phyloP scores from a whole-genome alignment of 116 monocot genomes.

The Iris pallida region DNA sequence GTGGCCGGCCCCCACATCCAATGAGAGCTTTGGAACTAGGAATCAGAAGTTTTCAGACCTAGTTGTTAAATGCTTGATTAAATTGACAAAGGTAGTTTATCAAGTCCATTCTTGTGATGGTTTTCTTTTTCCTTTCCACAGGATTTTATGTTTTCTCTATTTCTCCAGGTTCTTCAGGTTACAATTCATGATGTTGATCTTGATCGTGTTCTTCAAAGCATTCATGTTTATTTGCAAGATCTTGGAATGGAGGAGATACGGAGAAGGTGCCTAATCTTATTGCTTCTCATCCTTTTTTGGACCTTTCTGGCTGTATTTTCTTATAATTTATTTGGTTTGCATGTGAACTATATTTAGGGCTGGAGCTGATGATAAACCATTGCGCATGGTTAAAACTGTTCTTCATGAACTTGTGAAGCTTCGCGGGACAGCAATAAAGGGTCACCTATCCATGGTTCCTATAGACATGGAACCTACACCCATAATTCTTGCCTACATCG shows the following conservation, averaged over 20 bases:
- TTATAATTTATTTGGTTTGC: constrained; percentile 1
- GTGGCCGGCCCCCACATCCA: constrained; percentile 81
- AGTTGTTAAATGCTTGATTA: constrained; percentile 98
- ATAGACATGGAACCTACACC: constrained; percentile 97
- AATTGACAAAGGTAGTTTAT: constrained; percentile 76
- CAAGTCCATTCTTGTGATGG: background rate
- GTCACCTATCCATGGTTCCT: constrained; percentile 98
- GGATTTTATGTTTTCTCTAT: background rate
- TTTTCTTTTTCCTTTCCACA: background rate
- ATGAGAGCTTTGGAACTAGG: constrained; percentile 50
- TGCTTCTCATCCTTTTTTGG: background rate
- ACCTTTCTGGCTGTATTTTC: background rate
- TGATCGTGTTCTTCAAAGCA: constrained; percentile 91
- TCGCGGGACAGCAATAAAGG: constrained; percentile 95
- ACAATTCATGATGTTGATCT: constrained; percentile 97
- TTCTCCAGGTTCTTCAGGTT: constrained; percentile 74
- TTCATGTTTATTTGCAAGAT: constrained; percentile 98
- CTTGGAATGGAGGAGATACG: constrained; percentile 99
- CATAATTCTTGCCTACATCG: constrained; percentile 98
- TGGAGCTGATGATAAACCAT: constrained; percentile 96
- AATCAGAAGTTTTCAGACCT: constrained; percentile 96
- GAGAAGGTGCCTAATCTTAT: constrained; percentile 51
- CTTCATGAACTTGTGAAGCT: constrained; percentile 98
- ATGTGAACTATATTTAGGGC: constrained; percentile 38
- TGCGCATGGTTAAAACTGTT: constrained; percentile 99